phyloP scores from a whole-genome alignment of 2,329 filamentous ascomycete species.

The Didymella lethalis region DNA sequence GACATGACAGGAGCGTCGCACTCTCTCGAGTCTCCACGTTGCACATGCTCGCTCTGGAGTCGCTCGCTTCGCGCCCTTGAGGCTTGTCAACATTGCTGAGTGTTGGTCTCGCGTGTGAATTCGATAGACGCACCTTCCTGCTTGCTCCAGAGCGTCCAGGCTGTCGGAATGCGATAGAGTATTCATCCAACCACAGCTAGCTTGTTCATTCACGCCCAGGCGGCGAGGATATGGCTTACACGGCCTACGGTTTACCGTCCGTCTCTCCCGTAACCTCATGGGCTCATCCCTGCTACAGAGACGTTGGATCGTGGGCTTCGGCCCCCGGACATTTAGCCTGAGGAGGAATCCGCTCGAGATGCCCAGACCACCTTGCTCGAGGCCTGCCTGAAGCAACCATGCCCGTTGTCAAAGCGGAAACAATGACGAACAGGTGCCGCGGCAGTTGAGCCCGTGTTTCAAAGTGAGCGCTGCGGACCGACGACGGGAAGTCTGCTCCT shows the following conservation, averaged over 20 bases:
- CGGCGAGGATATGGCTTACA: conserved; percentile 30
- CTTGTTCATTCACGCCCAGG: conserved; percentile 27
- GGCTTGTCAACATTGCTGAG: conserved; percentile 24
- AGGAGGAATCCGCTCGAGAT: conserved; percentile 33
- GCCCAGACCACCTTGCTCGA: conserved; percentile 24
- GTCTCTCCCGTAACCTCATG: conserved; percentile 44
- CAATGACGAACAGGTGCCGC: conserved; percentile 34
- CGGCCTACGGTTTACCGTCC: conserved; percentile 49
- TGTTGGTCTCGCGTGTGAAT: conserved; percentile 27
- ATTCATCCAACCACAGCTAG: conserved; percentile 34
- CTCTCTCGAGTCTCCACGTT: conserved; percentile 51
- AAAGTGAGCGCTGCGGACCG: conserved; percentile 38
- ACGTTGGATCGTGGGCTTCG: conserved; percentile 19
- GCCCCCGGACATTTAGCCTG: conserved; percentile 49
- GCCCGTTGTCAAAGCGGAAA: conserved; percentile 41
- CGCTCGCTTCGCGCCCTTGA: conserved; percentile 32
- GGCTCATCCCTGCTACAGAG: conserved; percentile 38
- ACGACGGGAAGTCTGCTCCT: conserved; percentile 24
- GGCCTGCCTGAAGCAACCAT: conserved; percentile 41
- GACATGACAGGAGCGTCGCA: conserved; percentile 48
- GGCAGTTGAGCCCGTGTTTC: conserved; percentile 44
- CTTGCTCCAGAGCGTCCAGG: conserved; percentile 27
- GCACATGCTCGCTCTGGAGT: conserved; percentile 38
- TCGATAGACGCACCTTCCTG: conserved; percentile 21
- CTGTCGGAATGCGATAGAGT: conserved; percentile 32